phyloP scores from a whole-genome alignment of 1,284 basidiomycete genomes.

The Takashimella koratensis region DNA sequence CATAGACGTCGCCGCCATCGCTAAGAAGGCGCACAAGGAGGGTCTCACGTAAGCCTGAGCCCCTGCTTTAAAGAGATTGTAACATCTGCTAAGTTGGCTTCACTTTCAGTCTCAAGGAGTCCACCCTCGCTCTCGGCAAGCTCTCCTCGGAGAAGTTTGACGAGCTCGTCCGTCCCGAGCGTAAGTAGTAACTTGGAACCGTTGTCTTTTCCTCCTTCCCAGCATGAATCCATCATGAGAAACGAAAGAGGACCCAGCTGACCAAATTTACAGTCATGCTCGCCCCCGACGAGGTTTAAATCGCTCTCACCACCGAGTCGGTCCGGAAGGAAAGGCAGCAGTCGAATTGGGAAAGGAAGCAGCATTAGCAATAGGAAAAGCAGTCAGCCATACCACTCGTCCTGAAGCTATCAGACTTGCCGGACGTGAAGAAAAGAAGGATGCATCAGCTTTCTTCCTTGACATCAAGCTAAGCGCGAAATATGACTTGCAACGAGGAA shows the following conservation, averaged over 20 bases:
- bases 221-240: not conserved
- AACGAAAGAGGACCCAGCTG: too few species aligned
- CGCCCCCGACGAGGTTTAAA: constrained; percentile 43
- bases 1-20: constrained; percentile 95
- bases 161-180: constrained; percentile 88
- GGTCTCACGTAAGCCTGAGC: constrained; percentile 64
- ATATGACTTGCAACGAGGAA: too few species aligned
- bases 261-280: constrained; percentile 42
- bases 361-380: too few species aligned
- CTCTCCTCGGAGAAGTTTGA: constrained; percentile 92
- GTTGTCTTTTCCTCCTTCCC: not conserved
- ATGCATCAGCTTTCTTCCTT: too few species aligned
- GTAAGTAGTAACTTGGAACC: constrained; percentile 25
- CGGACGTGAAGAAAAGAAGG: too few species aligned
- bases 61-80: too few species aligned
- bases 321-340: too few species aligned
- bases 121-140: constrained; percentile 81
- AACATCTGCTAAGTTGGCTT: too few species aligned
- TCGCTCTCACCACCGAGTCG: not conserved
- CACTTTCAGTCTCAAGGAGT: constrained; percentile 67
- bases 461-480: too few species aligned
- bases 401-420: too few species aligned
- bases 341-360: too few species aligned
- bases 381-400: too few species aligned
- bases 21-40: constrained; percentile 99